Conservation (phyloP, 257 asterid species). For the Capsicum pubescens region DNA sequence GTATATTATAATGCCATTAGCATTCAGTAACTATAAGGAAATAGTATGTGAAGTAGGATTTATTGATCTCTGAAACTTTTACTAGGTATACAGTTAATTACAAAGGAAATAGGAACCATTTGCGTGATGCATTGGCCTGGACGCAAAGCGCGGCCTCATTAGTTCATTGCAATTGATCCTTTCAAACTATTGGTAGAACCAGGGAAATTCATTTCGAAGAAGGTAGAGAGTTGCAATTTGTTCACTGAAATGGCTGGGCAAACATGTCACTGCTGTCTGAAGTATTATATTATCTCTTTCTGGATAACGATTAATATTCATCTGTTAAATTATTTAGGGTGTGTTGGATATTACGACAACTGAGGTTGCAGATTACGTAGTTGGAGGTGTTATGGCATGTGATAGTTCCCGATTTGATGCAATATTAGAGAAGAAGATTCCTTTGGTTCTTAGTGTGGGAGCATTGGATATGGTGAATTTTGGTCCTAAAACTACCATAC, state of each 20-base stretch:
- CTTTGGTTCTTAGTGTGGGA: conserved; percentile 87
- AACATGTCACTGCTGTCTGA: conserved; percentile 2
- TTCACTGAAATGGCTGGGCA: conserved; percentile 22
- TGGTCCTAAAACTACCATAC: conserved; percentile 77
- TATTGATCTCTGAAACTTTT: neutral
- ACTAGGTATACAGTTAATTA: neutral
- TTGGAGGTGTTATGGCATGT: conserved; percentile 97
- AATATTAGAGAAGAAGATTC: conserved; percentile 79
- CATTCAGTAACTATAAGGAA: neutral
- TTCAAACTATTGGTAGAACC: neutral
- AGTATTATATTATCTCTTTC: conserved; percentile 5
- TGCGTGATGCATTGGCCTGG: neutral
- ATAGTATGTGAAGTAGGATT: neutral
- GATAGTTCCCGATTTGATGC: conserved; percentile 85
- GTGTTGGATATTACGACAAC: conserved; percentile 94
- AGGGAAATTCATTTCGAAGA: neutral
- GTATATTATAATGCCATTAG: neutral
- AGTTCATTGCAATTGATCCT: conserved; percentile 24
- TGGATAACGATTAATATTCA: neutral
- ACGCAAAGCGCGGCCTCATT: conserved; percentile 10
- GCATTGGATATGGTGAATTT: conserved; percentile 98
- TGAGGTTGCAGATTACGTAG: conserved; percentile 90
- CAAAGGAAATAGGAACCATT: neutral
- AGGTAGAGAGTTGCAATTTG: neutral
- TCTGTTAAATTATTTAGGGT: conserved; percentile 55